Percentiles rank a stretch among this genome's conserved stretches.
Evolutionary conservation across 345 rosid genomes (phyloP).

Genomic region (Eucalyptus cladocalyx): DNA sequence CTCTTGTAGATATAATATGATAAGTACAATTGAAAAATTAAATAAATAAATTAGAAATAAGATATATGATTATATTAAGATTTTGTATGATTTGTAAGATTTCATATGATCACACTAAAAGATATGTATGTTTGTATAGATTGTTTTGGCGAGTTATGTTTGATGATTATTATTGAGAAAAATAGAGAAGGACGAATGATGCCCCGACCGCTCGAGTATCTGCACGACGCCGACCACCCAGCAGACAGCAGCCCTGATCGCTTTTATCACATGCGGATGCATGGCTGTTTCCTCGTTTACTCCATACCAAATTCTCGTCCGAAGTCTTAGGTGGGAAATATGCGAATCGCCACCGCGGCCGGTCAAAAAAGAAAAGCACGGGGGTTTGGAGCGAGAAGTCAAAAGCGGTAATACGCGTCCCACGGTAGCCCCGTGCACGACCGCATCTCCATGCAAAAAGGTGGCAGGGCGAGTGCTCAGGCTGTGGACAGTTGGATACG

Average conservation of each 20-base stretch:
- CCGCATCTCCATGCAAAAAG: neutral
- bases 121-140: neutral
- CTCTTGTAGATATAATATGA: no score
- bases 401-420: neutral
- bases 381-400: neutral
- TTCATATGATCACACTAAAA: neutral
- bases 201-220: neutral
- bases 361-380: neutral
- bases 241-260: neutral
- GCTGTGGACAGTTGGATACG: neutral
- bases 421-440: neutral
- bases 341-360: neutral
- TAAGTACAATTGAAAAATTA: no score
- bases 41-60: no score
- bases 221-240: neutral
- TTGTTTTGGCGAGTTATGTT: rapidly evolving
- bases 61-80: no score
- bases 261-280: neutral
- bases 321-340: neutral
- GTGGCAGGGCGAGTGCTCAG: neutral
- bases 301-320: neutral
- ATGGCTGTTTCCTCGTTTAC: neutral
- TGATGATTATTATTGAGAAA: neutral
- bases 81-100: no score
- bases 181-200: neutral